Evolutionary conservation across 106 monocot genomes (phyloP), one percentile per base, ranked within the genome.

Genomic region (Acanthochlamys bracteata): DNA sequence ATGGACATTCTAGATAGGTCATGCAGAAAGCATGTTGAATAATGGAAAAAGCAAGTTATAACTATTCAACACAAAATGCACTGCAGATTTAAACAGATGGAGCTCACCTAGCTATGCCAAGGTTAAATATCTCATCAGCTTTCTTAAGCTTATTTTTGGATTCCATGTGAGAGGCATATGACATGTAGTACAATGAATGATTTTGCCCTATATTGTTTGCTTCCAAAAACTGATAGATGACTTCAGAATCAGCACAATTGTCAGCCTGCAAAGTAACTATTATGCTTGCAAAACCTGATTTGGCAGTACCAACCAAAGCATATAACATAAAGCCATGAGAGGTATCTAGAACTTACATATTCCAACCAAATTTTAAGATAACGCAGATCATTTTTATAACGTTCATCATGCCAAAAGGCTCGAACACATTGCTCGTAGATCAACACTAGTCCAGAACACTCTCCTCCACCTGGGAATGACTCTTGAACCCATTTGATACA

Each of bases 401-500:
- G 83, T 15, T 81, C 79, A 7, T 89, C 85, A 61, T 98, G 88
- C 96, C 96, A 98, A 65, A 98, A 92, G 7, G 60, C 68, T 4
- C 96, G 87, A 27, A 92, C 91, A 63, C 96, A 92, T 59, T 98
- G 91, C 67, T 98, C 96, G 25, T 98, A 98, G 25, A 98, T 83
- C 27, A 92, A 78, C 22, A 98, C 24, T 20, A 98, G 53, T 10
- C 92, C 96, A 1, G 96, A 92, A 63, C 66, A 81, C 15, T 98
- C 96, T 40, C 96, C 96, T 25, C 88, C 91, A 14, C 75, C 60
- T 16, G 96, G 96, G 55, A 98, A 92, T 13, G 79, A 85, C 46
- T 98, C 96, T 66, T 98, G 96, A 26, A 98, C 96, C 96, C 96
- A 98, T 72, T 92, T 98, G 60, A 98, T 98, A 76, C 91, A 98